Evolutionary conservation across 2,329 filamentous ascomycete genomes (phyloP).

Genomic region (Ophiostoma sp.): DNA sequence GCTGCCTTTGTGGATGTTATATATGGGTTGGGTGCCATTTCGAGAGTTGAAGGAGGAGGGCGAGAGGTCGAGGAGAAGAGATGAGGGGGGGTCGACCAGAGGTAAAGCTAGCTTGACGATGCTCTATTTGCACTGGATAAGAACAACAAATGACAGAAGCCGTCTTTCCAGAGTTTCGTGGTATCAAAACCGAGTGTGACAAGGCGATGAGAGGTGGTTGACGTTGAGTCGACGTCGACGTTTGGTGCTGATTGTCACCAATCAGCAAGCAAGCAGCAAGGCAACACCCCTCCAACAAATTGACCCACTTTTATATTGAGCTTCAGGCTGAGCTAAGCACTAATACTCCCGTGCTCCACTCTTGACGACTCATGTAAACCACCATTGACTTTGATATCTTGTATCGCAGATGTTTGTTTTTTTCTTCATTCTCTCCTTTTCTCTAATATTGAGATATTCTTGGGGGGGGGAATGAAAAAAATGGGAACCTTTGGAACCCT

Average conservation of each 20-base stretch:
- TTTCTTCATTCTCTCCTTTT: neutral
- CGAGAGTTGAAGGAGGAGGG: neutral
- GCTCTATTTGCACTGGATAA: neutral
- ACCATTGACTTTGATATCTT: neutral
- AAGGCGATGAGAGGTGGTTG: neutral
- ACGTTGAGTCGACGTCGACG: neutral
- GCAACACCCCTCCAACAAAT: slow-evolving; percentile 4
- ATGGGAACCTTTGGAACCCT: too few relatives aligned
- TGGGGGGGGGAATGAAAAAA: too few relatives aligned
- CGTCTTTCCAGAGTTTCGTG: neutral
- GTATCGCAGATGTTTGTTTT: neutral
- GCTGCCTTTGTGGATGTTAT: slow-evolving; percentile 62
- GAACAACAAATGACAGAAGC: neutral
- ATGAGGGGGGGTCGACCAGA: neutral
- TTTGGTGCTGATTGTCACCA: neutral
- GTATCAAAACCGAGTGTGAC: neutral
- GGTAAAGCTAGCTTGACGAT: neutral
- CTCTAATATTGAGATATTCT: too few relatives aligned
- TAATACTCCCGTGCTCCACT: neutral
- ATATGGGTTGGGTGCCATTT: slow-evolving; percentile 45
- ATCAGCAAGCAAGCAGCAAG: neutral
- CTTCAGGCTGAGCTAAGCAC: neutral
- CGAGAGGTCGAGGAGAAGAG: neutral
- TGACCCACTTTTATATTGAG: neutral
- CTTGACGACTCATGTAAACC: neutral